These are phyloP conservation scores for Suillus clintonianus DNA, from an alignment of 768 basidiomycete species.

Conservation along the genomic window DNA sequence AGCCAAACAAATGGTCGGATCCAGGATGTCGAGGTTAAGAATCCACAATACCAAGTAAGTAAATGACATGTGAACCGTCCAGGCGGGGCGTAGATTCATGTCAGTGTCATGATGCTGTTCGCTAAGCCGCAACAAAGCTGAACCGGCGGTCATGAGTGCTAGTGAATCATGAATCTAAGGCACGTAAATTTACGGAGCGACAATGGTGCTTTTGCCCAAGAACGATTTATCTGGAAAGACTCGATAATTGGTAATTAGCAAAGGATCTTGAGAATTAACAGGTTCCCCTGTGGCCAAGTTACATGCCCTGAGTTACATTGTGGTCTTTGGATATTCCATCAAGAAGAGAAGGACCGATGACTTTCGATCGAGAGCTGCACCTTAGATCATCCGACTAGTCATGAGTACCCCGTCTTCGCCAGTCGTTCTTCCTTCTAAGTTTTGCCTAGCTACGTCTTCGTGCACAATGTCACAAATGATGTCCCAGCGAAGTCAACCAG, in stretches of 20 bases:
- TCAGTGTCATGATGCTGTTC: not conserved
- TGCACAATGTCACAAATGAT: slow-evolving; percentile 19
- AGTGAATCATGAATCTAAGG: not conserved
- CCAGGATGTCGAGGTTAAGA: not conserved
- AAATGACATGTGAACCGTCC: not conserved
- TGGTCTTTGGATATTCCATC: not conserved
- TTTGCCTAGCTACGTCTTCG: not conserved
- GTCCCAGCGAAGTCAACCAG: slow-evolving; percentile 17
- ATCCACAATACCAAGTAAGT: not conserved
- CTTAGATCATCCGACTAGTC: not conserved
- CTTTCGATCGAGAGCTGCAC: not conserved
- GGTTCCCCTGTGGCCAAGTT: not conserved
- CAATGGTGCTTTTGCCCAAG: not conserved
- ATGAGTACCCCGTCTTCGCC: too few relatives aligned
- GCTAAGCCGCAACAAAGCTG: not conserved
- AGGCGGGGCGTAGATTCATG: not conserved
- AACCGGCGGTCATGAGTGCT: not conserved
- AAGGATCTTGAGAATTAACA: not conserved
- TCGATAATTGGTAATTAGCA: not conserved
- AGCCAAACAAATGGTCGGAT: not conserved
- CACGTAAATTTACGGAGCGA: not conserved
- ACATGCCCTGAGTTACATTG: not conserved
- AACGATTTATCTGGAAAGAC: not conserved
- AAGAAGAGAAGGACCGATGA: not conserved
- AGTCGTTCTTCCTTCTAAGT: too few relatives aligned